A percentile compares a stretch with the other conserved stretches of the same genome.
These are phyloP conservation scores for Trapa bicornis DNA, from an alignment of 345 rosid species.

Conservation along the genomic window DNA sequence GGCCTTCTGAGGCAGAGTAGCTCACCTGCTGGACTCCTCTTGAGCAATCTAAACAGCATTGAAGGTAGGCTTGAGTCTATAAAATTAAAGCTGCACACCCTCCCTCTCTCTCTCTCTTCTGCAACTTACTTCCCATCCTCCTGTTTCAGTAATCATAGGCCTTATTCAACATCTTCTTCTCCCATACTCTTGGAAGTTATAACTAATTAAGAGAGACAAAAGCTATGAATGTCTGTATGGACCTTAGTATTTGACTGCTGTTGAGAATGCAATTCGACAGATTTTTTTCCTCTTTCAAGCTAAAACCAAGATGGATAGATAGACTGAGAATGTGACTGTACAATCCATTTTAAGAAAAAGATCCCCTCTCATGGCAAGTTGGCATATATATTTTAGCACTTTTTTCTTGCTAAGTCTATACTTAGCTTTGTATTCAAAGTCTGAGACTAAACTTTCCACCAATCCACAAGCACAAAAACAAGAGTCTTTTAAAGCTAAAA, in stretches of 20 bases:
- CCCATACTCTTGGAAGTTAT: background rate
- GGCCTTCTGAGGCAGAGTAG: conserved; percentile 36
- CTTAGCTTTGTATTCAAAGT: conserved; percentile 4
- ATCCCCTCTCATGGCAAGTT: conserved; percentile 7
- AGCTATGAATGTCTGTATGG: background rate
- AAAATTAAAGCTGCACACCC: background rate
- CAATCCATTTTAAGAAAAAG: background rate
- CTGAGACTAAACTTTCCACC: background rate
- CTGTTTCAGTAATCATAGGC: background rate
- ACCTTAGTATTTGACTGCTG: background rate
- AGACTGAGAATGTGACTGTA: background rate
- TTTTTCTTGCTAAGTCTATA: background rate
- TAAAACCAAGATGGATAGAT: background rate
- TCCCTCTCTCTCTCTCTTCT: background rate
- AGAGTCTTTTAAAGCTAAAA: background rate
- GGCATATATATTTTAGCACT: conserved; percentile 7
- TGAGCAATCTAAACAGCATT: conserved; percentile 14
- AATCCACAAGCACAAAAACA: conserved; percentile 2
- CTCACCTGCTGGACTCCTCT: conserved; percentile 40
- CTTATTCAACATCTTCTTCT: background rate
- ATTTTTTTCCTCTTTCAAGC: background rate
- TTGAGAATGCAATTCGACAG: background rate
- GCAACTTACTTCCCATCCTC: background rate
- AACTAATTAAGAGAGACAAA: background rate
- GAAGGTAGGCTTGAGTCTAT: conserved; percentile 20